phyloP scores from a whole-genome alignment of 106 monocot species.

The Alisma plantagoaquatica region DNA sequence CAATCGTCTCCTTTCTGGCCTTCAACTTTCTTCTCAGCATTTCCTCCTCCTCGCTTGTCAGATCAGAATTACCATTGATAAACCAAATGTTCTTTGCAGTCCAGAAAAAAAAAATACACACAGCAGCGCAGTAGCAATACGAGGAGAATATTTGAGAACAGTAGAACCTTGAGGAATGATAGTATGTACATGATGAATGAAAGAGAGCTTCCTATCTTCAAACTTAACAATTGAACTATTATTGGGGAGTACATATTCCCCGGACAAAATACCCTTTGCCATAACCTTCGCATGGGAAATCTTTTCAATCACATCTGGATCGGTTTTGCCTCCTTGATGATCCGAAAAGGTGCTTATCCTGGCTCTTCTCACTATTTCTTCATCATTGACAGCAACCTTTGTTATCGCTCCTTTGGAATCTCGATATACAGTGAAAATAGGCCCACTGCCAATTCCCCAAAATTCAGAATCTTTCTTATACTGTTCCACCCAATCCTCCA shows the following conservation, averaged over 20 bases:
- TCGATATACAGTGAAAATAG: conserved; percentile 42
- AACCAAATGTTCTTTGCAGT: conserved; percentile 17
- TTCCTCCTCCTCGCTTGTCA: conserved; percentile 41
- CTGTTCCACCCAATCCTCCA: conserved; percentile 47
- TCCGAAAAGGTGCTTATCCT: conserved; percentile 11
- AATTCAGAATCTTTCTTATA: conserved; percentile 51
- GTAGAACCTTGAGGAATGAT: background rate
- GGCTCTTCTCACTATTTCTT: conserved; percentile 38
- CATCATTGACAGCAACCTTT: conserved; percentile 34
- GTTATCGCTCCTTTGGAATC: conserved; percentile 31
- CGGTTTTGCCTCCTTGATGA: conserved; percentile 6
- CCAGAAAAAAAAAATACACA: conserved; percentile 30
- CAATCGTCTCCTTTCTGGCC: conserved; percentile 36
- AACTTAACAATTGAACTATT: conserved; percentile 40
- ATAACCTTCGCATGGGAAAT: conserved; percentile 33
- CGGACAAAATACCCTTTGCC: conserved; percentile 36
- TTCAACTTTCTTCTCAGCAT: conserved; percentile 80
- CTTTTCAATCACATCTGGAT: conserved; percentile 23
- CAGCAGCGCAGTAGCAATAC: conserved; percentile 19
- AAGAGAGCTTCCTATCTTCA: conserved; percentile 18
- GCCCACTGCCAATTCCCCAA: conserved; percentile 46
- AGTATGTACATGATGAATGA: conserved; percentile 8
- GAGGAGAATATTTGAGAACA: conserved; percentile 20
- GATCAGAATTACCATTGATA: conserved; percentile 18
- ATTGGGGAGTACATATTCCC: conserved; percentile 16